Percentiles rank a stretch among this genome's conserved stretches.
Evolutionary conservation across 441 rosid genomes (phyloP).

Genomic region (Mallotus japonicus): DNA sequence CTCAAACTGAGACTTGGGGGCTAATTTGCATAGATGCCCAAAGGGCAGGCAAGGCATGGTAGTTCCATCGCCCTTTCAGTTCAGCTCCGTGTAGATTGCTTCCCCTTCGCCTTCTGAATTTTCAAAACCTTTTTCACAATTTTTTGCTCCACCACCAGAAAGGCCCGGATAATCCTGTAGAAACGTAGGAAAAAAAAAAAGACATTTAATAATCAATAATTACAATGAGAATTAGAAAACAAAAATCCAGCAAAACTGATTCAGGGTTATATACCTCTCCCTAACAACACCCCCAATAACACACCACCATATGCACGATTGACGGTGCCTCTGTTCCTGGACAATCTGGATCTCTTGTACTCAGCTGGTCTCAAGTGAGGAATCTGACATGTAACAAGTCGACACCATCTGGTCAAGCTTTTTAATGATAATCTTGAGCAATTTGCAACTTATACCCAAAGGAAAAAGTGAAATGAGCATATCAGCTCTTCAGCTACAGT

Average conservation of each 20-base stretch:
- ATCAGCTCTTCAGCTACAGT: not conserved
- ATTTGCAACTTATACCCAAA: not conserved
- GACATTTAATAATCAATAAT: not conserved
- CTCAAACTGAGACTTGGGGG: constrained; percentile 21
- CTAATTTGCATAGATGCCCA: constrained; percentile 33
- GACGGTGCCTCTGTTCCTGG: constrained; percentile 58
- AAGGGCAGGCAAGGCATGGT: constrained; percentile 35
- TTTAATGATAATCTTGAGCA: not conserved
- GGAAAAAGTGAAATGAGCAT: not conserved
- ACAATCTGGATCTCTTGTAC: constrained; percentile 56
- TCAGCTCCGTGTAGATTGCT: constrained; percentile 55
- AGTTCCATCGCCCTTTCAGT: not conserved
- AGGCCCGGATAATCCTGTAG: constrained; percentile 76
- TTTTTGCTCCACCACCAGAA: constrained; percentile 91
- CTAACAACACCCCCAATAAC: constrained; percentile 52
- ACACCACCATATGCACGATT: constrained; percentile 66
- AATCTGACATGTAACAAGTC: constrained; percentile 31
- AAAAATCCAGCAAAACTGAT: not conserved
- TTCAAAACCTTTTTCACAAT: constrained; percentile 86
- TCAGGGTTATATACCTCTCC: constrained; percentile 39
- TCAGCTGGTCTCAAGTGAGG: constrained; percentile 64
- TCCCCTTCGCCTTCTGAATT: constrained; percentile 84
- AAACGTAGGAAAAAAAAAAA: not conserved
- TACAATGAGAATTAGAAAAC: not conserved
- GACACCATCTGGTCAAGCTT: not conserved